Percentiles rank a stretch among this genome's conserved stretches.
Conservation (phyloP, 2,329 filamentous ascomycete genomes). For the Chaetomiaceae sp. region DNA sequence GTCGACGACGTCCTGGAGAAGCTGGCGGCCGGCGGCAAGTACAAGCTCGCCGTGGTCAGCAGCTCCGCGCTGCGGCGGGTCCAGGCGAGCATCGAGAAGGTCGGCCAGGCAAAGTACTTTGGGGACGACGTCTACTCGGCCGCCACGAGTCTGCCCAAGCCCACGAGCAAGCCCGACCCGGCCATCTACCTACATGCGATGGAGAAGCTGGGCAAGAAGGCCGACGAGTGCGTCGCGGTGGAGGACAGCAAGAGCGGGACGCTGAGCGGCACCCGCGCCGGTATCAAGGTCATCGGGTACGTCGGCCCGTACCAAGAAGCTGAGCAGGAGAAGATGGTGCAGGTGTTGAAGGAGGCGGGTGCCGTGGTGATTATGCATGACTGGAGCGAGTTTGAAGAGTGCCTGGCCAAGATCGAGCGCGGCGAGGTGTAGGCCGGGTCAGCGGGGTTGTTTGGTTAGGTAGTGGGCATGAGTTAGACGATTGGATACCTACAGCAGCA, state of each 20-base stretch:
- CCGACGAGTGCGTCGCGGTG: slow-evolving; percentile 71
- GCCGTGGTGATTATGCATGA: slow-evolving; percentile 58
- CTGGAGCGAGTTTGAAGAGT: slow-evolving; percentile 53
- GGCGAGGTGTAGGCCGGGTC: slow-evolving; percentile 26
- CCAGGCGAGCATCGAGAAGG: slow-evolving; percentile 71
- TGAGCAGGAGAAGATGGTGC: slow-evolving; percentile 62
- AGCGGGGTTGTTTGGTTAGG: not conserved
- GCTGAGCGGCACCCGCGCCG: slow-evolving; percentile 66
- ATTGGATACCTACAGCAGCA: too few relatives aligned
- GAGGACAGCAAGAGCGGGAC: slow-evolving; percentile 88
- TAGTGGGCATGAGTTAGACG: not conserved
- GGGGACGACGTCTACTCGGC: slow-evolving; percentile 74
- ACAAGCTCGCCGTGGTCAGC: slow-evolving; percentile 74
- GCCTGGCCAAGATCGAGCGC: slow-evolving; percentile 44
- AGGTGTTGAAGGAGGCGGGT: slow-evolving; percentile 56
- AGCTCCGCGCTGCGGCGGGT: slow-evolving; percentile 76
- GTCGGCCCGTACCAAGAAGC: slow-evolving; percentile 68
- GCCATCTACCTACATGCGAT: slow-evolving; percentile 80
- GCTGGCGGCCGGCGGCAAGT: slow-evolving; percentile 57
- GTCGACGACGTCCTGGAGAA: slow-evolving; percentile 64
- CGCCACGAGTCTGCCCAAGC: slow-evolving; percentile 69
- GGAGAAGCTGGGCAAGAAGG: slow-evolving; percentile 65
- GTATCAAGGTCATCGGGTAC: slow-evolving; percentile 79
- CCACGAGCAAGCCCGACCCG: slow-evolving; percentile 88
- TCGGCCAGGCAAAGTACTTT: slow-evolving; percentile 77